Base-by-base conservation (phyloP, 345 rosid genomes). In the Aethionema arabicum region DNA sequence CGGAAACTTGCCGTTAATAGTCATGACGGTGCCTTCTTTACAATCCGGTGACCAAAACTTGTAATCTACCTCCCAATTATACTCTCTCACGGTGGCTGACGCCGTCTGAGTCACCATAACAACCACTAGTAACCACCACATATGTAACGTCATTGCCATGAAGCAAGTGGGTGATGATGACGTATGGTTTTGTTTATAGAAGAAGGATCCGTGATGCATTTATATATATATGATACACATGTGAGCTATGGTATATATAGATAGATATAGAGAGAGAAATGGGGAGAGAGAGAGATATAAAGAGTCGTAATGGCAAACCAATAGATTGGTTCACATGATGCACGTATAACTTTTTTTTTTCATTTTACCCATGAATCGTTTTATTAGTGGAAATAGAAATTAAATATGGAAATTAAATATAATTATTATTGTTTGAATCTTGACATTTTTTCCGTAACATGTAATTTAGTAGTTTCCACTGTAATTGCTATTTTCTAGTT, bases 1-100 rank as follows among this genome's bases (percentile, higher is more conserved):
- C 0, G 98, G 98, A 55, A 86, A 85, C 85, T 79, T 77, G n/a
- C 92, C 95, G 63, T 91, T 84, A 65, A 91, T 73, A 4, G 81
- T 80, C 82, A 91, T 79, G 45, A 82, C 88, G 0, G 72, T 38
- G 43, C 72, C 64, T 56, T 91, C 91, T 32, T 29, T 8, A 47
- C 98, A 82, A 43, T 91, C 98, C 7, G 95, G 95, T 6, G 77
- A 67, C 79, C 87, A 40, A 21, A 72, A 83, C 75, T 75, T 68
- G 74, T 91, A 76, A 70, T 78, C 83, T 30, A 86, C 96, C 32
- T 78, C 85, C 96, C 95, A 91, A 61, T 70, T 52, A 62, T 63
- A 77, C 56, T 78, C 81, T 48, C 79, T 79, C 46, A 50, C 60
- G 69, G 74, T 15, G 8, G 67, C 72, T 43, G 39, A 53, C 16